These are phyloP conservation scores for Musa beccarii DNA, from an alignment of 176 grass and related monocot species.

Conservation along the genomic window DNA sequence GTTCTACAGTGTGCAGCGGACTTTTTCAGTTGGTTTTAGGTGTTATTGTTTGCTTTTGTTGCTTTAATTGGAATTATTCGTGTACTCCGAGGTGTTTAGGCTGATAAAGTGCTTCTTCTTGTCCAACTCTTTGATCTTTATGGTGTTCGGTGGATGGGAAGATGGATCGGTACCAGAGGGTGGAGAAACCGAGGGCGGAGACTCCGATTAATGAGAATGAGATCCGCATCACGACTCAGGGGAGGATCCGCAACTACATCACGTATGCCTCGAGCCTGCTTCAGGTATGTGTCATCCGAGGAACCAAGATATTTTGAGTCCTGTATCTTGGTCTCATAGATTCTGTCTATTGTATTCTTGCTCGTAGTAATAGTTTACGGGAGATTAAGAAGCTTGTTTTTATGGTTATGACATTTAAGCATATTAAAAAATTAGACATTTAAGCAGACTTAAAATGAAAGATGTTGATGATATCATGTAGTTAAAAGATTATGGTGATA, in stretches of 20 bases:
- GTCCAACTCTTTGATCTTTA: background rate
- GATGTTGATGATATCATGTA: no score
- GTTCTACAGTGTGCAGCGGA: no score
- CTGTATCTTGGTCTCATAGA: no score
- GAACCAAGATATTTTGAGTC: no score
- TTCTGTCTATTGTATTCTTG: no score
- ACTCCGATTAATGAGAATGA: background rate
- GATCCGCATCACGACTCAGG: background rate
- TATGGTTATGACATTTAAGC: no score
- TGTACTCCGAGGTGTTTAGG: background rate
- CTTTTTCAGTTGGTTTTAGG: background rate
- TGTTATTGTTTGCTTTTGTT: background rate
- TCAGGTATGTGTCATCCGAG: background rate
- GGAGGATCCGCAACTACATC: background rate
- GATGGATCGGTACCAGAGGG: constrained; percentile 2
- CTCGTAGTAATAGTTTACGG: no score
- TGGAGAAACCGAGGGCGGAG: background rate
- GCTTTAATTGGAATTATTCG: background rate
- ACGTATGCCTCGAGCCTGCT: background rate
- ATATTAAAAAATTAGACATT: no score
- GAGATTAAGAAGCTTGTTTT: no score
- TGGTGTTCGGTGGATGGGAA: background rate
- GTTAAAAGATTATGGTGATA: no score
- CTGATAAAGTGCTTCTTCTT: background rate
- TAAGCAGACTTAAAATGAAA: no score